Evolutionary conservation across 164 flowering plant species (phyloP).

Genomic region (Magnolia changhungtana): DNA sequence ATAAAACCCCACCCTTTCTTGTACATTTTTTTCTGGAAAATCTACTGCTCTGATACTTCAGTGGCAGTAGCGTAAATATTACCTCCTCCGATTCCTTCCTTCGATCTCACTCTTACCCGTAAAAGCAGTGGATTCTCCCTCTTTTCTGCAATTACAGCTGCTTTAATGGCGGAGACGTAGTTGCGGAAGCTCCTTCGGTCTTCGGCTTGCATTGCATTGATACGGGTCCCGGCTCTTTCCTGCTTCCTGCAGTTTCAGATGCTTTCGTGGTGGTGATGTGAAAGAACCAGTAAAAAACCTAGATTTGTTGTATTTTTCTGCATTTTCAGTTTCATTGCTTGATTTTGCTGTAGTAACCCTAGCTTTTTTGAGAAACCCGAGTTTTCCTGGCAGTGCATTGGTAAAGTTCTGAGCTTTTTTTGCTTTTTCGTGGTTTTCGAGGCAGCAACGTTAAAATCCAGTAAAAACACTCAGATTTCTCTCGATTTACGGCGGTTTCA

Average conservation of each 20-base stretch:
- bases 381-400: background rate
- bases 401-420: background rate
- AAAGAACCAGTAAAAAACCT: background rate
- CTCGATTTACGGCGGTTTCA: background rate
- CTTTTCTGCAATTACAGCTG: constrained; percentile 1
- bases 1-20: background rate
- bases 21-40: background rate
- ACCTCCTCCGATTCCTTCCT: constrained; percentile 3
- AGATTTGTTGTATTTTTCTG: constrained; percentile 2
- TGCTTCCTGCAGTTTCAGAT: background rate
- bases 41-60: background rate
- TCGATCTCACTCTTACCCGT: background rate
- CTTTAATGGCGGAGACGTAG: constrained; percentile 2
- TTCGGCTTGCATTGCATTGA: background rate
- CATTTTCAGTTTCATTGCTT: background rate
- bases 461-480: background rate
- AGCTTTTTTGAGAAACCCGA: background rate
- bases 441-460: background rate
- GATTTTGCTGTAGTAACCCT: background rate
- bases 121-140: background rate
- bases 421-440: background rate
- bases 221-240: background rate
- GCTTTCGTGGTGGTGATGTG: background rate
- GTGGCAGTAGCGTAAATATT: background rate
- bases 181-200: background rate